Conservation (phyloP, 2,329 filamentous ascomycete species). For the Neurospora sp. region DNA sequence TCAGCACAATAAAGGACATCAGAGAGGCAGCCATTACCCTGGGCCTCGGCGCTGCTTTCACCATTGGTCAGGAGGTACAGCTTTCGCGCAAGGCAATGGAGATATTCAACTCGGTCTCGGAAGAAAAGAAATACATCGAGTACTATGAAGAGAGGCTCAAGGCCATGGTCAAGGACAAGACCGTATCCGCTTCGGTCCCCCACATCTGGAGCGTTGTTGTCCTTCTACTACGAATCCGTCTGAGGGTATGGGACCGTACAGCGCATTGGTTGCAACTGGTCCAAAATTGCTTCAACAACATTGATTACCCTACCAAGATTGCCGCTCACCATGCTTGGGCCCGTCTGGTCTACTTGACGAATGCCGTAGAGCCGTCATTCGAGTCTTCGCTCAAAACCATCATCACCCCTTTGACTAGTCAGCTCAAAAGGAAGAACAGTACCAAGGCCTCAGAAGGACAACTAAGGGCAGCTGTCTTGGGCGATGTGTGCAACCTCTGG, state of each 20-base stretch:
- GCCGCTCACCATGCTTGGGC: constrained; percentile 83
- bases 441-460: constrained; percentile 50
- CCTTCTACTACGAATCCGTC: constrained; percentile 60
- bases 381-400: constrained; percentile 46
- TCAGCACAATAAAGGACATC: constrained; percentile 70
- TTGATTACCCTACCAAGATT: constrained; percentile 58
- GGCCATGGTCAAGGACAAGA: constrained; percentile 56
- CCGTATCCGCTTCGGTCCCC: constrained; percentile 59
- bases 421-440: constrained; percentile 55
- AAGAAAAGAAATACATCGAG: constrained; percentile 55
- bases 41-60: constrained; percentile 60
- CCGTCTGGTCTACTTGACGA: constrained; percentile 66
- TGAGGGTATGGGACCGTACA: constrained; percentile 63
- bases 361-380: constrained; percentile 51
- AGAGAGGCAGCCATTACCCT: constrained; percentile 64
- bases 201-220: constrained; percentile 83
- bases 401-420: constrained; percentile 57
- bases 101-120: constrained; percentile 48
- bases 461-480: constrained; percentile 43
- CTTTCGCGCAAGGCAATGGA: constrained; percentile 59
- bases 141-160: constrained; percentile 59
- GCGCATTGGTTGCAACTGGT: constrained; percentile 68
- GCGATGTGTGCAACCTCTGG: constrained; percentile 68
- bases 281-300: constrained; percentile 74
- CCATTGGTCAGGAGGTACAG: constrained; percentile 58